Percentiles rank a stretch among this genome's conserved stretches.
phyloP scores from a whole-genome alignment of 495 filamentous ascomycete species.

The Penicillium egyptiacum region DNA sequence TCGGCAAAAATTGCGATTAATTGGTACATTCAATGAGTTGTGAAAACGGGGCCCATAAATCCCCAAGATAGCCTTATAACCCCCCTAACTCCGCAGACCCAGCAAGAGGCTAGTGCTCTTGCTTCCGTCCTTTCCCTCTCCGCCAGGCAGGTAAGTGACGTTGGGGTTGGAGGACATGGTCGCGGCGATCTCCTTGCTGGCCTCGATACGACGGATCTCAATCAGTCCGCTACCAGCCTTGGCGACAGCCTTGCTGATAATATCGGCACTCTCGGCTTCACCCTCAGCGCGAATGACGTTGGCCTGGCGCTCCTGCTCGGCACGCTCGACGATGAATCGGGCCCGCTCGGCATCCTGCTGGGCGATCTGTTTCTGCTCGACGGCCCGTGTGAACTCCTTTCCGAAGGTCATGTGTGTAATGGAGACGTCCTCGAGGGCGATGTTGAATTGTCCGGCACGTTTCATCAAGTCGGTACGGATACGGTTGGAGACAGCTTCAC shows the following conservation, averaged over 20 bases:
- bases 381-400: conserved; percentile 96
- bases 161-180: conserved; percentile 89
- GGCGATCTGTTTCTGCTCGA: conserved; percentile 99
- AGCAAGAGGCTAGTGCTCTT: conserved; percentile 62
- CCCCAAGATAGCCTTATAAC: conserved; percentile 12
- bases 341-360: conserved; percentile 98
- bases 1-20: conserved; percentile 27
- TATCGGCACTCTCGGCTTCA: conserved; percentile 93
- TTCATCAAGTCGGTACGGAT: conserved; percentile 94
- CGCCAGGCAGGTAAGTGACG: conserved; percentile 89
- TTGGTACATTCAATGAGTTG: conserved; percentile 31
- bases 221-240: conserved; percentile 92
- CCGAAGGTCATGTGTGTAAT: conserved; percentile 99
- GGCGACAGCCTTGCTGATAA: conserved; percentile 86
- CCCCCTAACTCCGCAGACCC: conserved; percentile 53
- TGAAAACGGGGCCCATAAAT: conserved; percentile 27
- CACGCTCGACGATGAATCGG: conserved; percentile 97
- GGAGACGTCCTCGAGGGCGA: conserved; percentile 95
- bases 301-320: conserved; percentile 97
- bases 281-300: conserved; percentile 98
- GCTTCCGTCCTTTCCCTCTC: conserved; percentile 61
- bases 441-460: conserved; percentile 98
- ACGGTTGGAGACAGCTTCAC: conserved; percentile 91
- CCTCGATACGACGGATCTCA: conserved; percentile 94
- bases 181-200: conserved; percentile 92